Evolutionary conservation across 257 asterid genomes (phyloP), one percentile per base, ranked within the genome.

Genomic region (Anisodus tanguticus): DNA sequence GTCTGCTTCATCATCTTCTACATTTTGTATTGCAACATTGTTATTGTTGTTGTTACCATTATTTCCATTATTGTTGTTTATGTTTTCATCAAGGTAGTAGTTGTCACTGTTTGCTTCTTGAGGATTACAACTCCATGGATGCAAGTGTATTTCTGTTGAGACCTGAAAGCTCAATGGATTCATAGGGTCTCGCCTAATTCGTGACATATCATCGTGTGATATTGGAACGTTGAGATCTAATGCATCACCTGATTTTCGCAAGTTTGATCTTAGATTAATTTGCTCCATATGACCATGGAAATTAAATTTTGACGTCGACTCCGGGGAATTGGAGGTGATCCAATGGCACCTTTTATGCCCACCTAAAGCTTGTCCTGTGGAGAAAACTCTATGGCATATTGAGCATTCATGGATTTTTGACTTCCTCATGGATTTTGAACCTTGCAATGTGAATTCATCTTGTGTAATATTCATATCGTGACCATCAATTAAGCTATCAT

Each of bases 261-360:
- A 2, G 58, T 78, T 31, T 71, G 89, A 15, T 89, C 90, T 17
- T 77, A 77, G 81, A 26, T 77, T 77, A 53, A 77, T 53, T 53
- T 77, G 81, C 12, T 77, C 64, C 81, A 77, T 26, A 13, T 77
- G 64, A 15, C 81, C 62, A 26, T 89, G 90, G 39, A 89, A 86
- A 10, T 90, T 89, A 51, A 90, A 85, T 83, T 93, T 92, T 1
- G 93, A 87, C 8, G 5, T 93, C 41, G 53, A 90, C 15, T 0
- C 79, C 37, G 89, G 91, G n/a, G 98, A 79, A 54, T 91, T 91
- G 3, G 98, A 90, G 57, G 81, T 92, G 89, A 97, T 93, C 99
- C 99, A 95, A 79, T 97, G 99, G 81, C 99, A 97, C 51, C 99
- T 89, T 79, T 97, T 97, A 89, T 97, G 99, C 0, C 98, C 99